Base-by-base conservation (phyloP, 148 eudicot species). In the Spergularia bocconei region DNA sequence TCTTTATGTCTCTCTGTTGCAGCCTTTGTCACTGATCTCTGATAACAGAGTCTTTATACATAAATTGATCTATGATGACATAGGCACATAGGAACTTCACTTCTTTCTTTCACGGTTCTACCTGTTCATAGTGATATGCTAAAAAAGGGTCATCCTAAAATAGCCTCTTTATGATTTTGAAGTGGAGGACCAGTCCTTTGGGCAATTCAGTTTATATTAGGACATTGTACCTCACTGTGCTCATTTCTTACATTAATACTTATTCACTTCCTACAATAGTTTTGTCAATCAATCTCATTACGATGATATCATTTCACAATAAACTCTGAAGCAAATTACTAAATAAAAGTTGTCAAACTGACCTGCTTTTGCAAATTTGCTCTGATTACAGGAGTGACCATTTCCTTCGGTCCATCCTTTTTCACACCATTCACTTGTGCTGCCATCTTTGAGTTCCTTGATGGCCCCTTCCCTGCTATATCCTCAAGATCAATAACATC, bases 341-440 rank as follows among this genome's bases (percentile, higher is more conserved):
- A 44, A 21, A 74, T 19, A 65, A 23, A 64, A 71, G 60, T 64
- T 13, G 53, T 12, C 65, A 53, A 8, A 76, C 64, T 82, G 68
- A 94, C 97, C 97, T 94, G 98, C 82, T 94, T 94, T 83, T 79
- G 88, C 76, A 91, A 82, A 80, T 83, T 92, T 16, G 96, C 92
- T 78, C 97, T 88, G 41, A 95, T 84, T 25, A 95, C 88, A 4
- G 97, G 97, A 33, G 97, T 92, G 79, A 95, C 97, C 97, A 95
- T 95, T 62, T 90, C 98, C 62, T 80, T 92, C 41, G 71, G 65
- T 25, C 79, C 84, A 21, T 85, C 91, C 74, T 86, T 87, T 82
- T 80, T 75, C 69, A 82, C 83, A 58, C 81, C 91, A 79, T 88
- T 89, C 67, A 73, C 84, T 74, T 80, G 79, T 36, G 72, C 80